These are phyloP conservation scores for Penicillium nordicum DNA, from an alignment of 2,329 filamentous ascomycete species.

Conservation along the genomic window DNA sequence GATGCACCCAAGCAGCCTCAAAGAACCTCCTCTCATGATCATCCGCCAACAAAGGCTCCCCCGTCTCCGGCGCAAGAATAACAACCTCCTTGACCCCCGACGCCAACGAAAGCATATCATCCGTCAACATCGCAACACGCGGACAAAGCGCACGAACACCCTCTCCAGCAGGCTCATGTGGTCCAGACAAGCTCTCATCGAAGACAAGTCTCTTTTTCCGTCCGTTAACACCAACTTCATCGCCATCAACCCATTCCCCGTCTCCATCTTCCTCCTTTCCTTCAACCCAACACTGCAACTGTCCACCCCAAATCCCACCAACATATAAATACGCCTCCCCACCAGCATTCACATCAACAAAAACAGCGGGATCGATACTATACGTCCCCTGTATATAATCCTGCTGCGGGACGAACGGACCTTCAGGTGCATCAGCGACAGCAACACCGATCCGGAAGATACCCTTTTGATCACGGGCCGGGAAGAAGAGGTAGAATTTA, in stretches of 20 bases:
- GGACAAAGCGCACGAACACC: slow-evolving; percentile 61
- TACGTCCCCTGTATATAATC: slow-evolving; percentile 65
- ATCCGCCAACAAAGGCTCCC: slow-evolving; percentile 58
- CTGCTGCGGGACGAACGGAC: slow-evolving; percentile 65
- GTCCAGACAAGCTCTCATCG: slow-evolving; percentile 53
- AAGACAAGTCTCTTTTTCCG: slow-evolving; percentile 44
- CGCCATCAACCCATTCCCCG: slow-evolving; percentile 9
- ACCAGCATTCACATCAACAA: slow-evolving; percentile 62
- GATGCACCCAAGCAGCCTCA: slow-evolving; percentile 78
- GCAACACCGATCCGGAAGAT: slow-evolving; percentile 75
- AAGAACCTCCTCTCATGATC: slow-evolving; percentile 76
- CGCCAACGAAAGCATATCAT: slow-evolving; percentile 64
- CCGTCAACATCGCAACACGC: slow-evolving; percentile 61
- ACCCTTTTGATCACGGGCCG: slow-evolving; percentile 65
- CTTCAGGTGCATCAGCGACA: slow-evolving; percentile 59
- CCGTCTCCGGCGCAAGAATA: slow-evolving; percentile 61
- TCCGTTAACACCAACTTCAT: slow-evolving; percentile 28
- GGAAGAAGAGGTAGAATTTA: slow-evolving; percentile 75
- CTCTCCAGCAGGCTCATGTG: slow-evolving; percentile 57
- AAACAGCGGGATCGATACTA: slow-evolving; percentile 72
- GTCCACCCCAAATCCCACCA: slow-evolving; percentile 76
- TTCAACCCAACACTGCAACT: slow-evolving; percentile 67
- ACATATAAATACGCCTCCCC: slow-evolving; percentile 68
- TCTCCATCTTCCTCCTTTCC: slow-evolving; percentile 46
- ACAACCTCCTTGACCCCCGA: slow-evolving; percentile 56